These are phyloP conservation scores for Dysphania ambrosioides DNA, from an alignment of 148 eudicot genomes.

Conservation along the genomic window DNA sequence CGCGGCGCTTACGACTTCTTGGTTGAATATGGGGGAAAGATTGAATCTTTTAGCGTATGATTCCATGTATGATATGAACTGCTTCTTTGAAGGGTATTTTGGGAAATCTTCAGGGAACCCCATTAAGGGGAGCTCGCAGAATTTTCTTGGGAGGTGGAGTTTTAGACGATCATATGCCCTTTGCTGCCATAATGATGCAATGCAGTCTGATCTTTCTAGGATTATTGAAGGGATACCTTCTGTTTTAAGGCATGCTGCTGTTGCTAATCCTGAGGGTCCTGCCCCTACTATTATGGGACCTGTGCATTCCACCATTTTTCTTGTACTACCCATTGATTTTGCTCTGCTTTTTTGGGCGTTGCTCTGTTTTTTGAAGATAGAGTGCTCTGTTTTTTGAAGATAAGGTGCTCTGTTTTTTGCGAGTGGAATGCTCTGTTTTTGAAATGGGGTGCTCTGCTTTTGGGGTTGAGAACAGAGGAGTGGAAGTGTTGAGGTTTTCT, in stretches of 20 bases:
- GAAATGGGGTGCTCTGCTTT: too few species aligned
- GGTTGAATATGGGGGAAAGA: constrained; percentile 54
- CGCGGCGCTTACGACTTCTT: constrained; percentile 45
- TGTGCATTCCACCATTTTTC: constrained; percentile 30
- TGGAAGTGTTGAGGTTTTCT: neutral
- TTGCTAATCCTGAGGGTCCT: constrained; percentile 93
- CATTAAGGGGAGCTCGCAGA: constrained; percentile 74
- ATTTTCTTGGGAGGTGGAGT: constrained; percentile 80
- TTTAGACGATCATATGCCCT: constrained; percentile 79
- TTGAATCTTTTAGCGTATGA: constrained; percentile 58
- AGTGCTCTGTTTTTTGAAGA: neutral
- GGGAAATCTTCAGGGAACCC: constrained; percentile 63
- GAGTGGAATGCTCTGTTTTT: too few species aligned
- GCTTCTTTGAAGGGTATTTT: constrained; percentile 68
- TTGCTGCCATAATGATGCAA: constrained; percentile 90
- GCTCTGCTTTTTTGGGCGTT: too few species aligned
- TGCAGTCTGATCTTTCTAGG: constrained; percentile 74
- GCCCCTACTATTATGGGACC: constrained; percentile 91
- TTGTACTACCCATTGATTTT: constrained; percentile 53
- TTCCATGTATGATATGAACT: constrained; percentile 77
- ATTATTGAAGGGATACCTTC: constrained; percentile 58
- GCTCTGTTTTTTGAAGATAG: neutral
- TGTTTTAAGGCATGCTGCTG: constrained; percentile 61
- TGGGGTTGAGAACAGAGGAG: too few species aligned
- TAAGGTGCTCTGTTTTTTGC: too few species aligned